phyloP scores from a whole-genome alignment of 495 filamentous ascomycete species.

The Tetracladium marchalianum region DNA sequence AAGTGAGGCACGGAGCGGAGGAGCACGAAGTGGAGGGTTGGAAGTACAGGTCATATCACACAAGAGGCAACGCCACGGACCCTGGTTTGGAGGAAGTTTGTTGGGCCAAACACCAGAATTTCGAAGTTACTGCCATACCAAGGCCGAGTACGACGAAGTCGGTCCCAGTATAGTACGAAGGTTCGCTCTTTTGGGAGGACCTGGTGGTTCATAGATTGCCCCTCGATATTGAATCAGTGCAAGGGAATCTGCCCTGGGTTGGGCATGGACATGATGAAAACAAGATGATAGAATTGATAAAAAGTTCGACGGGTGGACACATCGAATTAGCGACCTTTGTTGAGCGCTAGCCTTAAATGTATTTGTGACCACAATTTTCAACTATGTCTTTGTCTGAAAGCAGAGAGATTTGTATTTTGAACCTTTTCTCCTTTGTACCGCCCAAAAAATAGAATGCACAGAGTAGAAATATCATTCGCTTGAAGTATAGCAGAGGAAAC shows the following conservation, averaged over 20 bases:
- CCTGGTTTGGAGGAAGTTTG: constrained; percentile 96
- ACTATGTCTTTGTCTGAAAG: no score
- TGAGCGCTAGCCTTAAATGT: no score
- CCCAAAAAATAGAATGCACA: no score
- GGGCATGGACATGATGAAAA: no score
- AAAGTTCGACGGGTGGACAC: neutral
- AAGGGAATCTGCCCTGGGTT: no score
- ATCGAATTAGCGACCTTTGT: no score
- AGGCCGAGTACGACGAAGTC: constrained; percentile 34
- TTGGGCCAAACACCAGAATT: constrained; percentile 98
- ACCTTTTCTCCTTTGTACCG: no score
- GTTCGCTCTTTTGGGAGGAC: constrained; percentile 89
- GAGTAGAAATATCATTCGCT: no score
- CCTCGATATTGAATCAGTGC: no score
- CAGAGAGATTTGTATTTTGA: no score
- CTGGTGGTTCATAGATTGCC: constrained; percentile 48
- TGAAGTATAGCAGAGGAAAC: no score
- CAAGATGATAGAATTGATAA: neutral
- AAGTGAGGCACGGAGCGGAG: constrained; percentile 83
- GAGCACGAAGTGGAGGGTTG: constrained; percentile 68
- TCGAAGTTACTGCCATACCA: constrained; percentile 96
- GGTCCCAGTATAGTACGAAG: constrained; percentile 58
- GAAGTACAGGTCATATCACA: constrained; percentile 96
- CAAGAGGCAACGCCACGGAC: constrained; percentile 90
- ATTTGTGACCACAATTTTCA: no score